These are phyloP conservation scores for Sclerotinia nivalis DNA, from an alignment of 2,329 filamentous ascomycete genomes.

Conservation along the genomic window DNA sequence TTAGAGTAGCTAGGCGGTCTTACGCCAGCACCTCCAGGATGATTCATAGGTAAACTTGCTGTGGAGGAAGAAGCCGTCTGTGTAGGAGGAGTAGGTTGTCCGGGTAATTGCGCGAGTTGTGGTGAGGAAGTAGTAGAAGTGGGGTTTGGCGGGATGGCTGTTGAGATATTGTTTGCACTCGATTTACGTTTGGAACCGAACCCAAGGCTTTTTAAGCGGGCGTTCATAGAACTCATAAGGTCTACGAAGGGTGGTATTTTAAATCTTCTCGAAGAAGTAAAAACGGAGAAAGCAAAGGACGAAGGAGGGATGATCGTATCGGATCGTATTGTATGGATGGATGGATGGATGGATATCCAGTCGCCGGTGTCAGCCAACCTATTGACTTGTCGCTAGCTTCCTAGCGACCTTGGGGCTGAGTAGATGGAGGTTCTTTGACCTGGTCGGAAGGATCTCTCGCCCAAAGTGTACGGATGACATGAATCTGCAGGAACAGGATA, in stretches of 20 bases:
- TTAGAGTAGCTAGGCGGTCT: slow-evolving; percentile 65
- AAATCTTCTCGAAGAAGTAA: slow-evolving; percentile 39
- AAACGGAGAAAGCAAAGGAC: slow-evolving; percentile 34
- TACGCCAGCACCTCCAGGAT: slow-evolving; percentile 56
- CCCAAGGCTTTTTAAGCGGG: slow-evolving; percentile 76
- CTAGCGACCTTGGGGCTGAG: slow-evolving; percentile 25
- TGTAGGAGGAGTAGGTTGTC: slow-evolving; percentile 30
- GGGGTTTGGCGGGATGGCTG: slow-evolving; percentile 41
- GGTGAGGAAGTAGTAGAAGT: slow-evolving; percentile 36
- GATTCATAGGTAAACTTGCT: slow-evolving; percentile 62
- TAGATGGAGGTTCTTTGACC: slow-evolving; percentile 20
- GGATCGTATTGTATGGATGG: slow-evolving; percentile 6
- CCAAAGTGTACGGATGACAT: slow-evolving; percentile 21
- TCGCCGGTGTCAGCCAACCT: slow-evolving; percentile 24
- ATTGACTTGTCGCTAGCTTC: slow-evolving; percentile 19
- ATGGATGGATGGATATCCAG: slow-evolving; percentile 20
- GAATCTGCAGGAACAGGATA: slow-evolving; percentile 25
- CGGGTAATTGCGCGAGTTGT: slow-evolving; percentile 32
- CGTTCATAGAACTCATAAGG: slow-evolving; percentile 77
- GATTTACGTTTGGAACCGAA: slow-evolving; percentile 76
- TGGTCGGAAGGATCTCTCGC: slow-evolving; percentile 21
- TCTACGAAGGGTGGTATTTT: slow-evolving; percentile 26
- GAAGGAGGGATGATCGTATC: slow-evolving; percentile 13
- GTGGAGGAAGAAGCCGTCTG: slow-evolving; percentile 52
- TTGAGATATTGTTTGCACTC: slow-evolving; percentile 54